A percentile compares a stretch with the other conserved stretches of the same genome.
These are phyloP conservation scores for Lactuca sativa DNA, from an alignment of 129 eudicot genomes.

Conservation along the genomic window DNA sequence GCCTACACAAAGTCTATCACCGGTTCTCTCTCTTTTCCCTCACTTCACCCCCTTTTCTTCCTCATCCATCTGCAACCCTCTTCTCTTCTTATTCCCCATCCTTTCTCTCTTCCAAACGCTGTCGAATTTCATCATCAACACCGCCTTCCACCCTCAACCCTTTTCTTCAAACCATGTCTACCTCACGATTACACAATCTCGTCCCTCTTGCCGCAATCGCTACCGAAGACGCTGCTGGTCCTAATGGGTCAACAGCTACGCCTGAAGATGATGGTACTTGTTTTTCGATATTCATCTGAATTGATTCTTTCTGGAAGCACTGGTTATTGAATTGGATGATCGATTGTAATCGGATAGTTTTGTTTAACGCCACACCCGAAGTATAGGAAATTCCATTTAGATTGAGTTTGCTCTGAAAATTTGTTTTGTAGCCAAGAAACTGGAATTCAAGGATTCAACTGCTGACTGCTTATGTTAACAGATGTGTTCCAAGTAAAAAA, in stretches of 20 bases:
- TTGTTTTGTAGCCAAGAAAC: neutral
- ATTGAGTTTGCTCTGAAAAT: neutral
- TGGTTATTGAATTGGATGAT: neutral
- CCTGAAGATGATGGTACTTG: conserved; percentile 46
- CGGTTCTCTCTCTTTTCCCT: conserved; percentile 55
- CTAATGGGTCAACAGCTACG: conserved; percentile 30
- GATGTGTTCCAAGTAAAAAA: no score
- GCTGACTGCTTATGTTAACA: neutral
- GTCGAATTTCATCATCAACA: conserved; percentile 34
- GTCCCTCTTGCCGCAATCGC: conserved; percentile 48
- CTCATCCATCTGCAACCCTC: conserved; percentile 27
- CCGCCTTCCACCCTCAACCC: neutral
- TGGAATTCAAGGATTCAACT: neutral
- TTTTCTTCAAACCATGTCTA: conserved; percentile 34
- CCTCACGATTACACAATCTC: conserved; percentile 49
- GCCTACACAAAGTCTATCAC: conserved; percentile 79
- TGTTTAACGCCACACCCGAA: neutral
- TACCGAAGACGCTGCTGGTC: conserved; percentile 39
- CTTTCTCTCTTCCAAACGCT: conserved; percentile 24
- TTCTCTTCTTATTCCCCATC: conserved; percentile 27
- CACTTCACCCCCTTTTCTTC: conserved; percentile 32
- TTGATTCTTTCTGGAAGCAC: conserved; percentile 4
- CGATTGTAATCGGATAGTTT: neutral
- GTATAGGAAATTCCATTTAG: neutral
- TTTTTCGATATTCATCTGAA: neutral